A percentile compares a stretch with the other conserved stretches of the same genome.
These are phyloP conservation scores for Aphanoascus verrucosus DNA, from an alignment of 2,329 filamentous ascomycete species.

Conservation along the genomic window DNA sequence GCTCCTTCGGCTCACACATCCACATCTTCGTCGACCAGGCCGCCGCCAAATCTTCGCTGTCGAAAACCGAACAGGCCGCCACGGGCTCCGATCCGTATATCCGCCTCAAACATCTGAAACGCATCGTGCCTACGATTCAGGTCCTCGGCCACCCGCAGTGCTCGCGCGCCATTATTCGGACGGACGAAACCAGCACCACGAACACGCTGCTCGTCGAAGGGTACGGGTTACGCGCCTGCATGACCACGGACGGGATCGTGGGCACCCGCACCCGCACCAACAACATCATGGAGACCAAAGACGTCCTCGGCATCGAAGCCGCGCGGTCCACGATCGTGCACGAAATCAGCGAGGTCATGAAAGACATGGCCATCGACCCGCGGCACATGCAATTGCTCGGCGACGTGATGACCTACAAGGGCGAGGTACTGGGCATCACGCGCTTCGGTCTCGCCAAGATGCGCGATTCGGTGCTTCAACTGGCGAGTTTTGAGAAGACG, in stretches of 20 bases:
- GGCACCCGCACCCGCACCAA: constrained; percentile 67
- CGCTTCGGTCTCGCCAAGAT: constrained; percentile 94
- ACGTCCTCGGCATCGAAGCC: constrained; percentile 89
- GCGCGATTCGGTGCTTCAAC: constrained; percentile 83
- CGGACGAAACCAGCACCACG: constrained; percentile 56
- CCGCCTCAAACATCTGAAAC: constrained; percentile 74
- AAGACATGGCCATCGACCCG: constrained; percentile 88
- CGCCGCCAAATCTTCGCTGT: constrained; percentile 25
- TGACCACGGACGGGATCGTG: constrained; percentile 86
- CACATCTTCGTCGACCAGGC: constrained; percentile 56
- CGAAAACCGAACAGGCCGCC: constrained; percentile 34
- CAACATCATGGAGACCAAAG: constrained; percentile 76
- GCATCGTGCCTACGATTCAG: constrained; percentile 67
- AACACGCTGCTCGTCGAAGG: constrained; percentile 80
- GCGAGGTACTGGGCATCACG: constrained; percentile 91
- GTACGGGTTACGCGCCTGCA: constrained; percentile 78
- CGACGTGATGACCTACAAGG: constrained; percentile 98
- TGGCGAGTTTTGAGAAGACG: constrained; percentile 96
- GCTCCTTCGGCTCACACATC: constrained; percentile 45
- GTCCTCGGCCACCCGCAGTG: constrained; percentile 85
- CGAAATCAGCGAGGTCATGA: constrained; percentile 85
- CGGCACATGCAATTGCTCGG: constrained; percentile 95
- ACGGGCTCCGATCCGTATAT: constrained; percentile 37
- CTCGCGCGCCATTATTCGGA: constrained; percentile 77
- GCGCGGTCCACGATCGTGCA: constrained; percentile 77